phyloP scores from a whole-genome alignment of 306 rosid species.

The Psophocarpus tetragonolobus region DNA sequence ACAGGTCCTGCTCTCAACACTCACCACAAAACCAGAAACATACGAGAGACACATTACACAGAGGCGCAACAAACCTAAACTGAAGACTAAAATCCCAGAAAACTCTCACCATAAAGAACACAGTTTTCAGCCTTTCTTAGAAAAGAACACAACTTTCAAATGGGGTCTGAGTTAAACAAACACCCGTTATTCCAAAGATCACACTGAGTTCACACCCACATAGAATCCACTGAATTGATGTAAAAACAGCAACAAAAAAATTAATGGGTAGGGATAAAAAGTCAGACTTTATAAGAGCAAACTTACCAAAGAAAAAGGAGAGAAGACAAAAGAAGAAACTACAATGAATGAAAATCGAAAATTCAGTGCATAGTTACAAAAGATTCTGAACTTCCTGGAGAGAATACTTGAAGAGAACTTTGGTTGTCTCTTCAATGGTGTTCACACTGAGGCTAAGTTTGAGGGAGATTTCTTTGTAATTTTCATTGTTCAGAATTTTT shows the following conservation, averaged over 20 bases:
- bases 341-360: not conserved
- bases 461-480: not conserved
- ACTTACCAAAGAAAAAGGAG: constrained; percentile 25
- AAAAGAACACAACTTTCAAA: constrained; percentile 22
- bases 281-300: not conserved
- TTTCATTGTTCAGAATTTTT: constrained; percentile 4
- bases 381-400: constrained; percentile 18
- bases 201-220: not conserved
- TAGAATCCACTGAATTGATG: not conserved
- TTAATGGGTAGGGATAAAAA: not conserved
- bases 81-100: not conserved
- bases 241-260: not conserved
- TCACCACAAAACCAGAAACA: not conserved
- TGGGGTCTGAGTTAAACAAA: constrained; percentile 9
- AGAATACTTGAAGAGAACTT: constrained; percentile 13
- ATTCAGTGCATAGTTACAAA: constrained; percentile 1
- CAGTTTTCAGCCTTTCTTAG: constrained; percentile 7
- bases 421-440: not conserved
- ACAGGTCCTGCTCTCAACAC: not conserved
- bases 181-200: not conserved
- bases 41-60: not conserved
- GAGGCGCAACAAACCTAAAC: constrained; percentile 12
- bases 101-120: not conserved
- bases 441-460: not conserved
- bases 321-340: constrained; percentile 17